Evolutionary conservation across 108 stramenopile genomes (phyloP).

Genomic region (Schizochytrium sp.): DNA sequence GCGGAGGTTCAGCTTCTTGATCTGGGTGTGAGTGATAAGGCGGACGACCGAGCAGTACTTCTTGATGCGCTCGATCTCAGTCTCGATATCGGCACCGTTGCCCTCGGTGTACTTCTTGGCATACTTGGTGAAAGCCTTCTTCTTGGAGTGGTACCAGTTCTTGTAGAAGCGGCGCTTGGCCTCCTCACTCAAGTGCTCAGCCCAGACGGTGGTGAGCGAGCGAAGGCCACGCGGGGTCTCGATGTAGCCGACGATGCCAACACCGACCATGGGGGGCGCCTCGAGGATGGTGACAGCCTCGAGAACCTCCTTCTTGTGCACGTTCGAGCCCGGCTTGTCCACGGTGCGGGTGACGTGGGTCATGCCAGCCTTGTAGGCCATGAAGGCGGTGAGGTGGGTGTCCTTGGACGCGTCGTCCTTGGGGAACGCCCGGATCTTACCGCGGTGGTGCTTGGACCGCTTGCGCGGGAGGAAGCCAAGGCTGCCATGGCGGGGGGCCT

Average conservation of each 20-base stretch:
- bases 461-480: slow-evolving; percentile 98
- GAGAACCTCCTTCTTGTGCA: slow-evolving; percentile 99
- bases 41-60: slow-evolving; percentile 95
- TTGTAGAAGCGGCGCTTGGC: slow-evolving; percentile 99
- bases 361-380: slow-evolving; percentile 99
- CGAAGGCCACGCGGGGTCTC: slow-evolving; percentile 96
- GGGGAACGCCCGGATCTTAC: slow-evolving; percentile 94
- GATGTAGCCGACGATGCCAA: slow-evolving; percentile 98
- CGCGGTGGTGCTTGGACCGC: slow-evolving; percentile 96
- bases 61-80: slow-evolving; percentile 93
- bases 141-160: slow-evolving; percentile 99
- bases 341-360: slow-evolving; percentile 94
- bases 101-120: slow-evolving; percentile 87
- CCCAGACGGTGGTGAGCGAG: slow-evolving; percentile 96
- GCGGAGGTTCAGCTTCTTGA: slow-evolving; percentile 89
- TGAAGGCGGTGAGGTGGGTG: slow-evolving; percentile 95
- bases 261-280: slow-evolving; percentile 97
- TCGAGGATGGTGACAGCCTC: slow-evolving; percentile 98
- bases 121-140: slow-evolving; percentile 99
- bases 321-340: slow-evolving; percentile 94
- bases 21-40: slow-evolving; percentile 97
- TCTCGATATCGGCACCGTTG: slow-evolving; percentile 74
- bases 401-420: slow-evolving; percentile 75
- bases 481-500: slow-evolving; percentile 85
- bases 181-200: slow-evolving; percentile 94